Percentiles rank a stretch among this genome's conserved stretches.
These are phyloP conservation scores for Heliamphora ciliata DNA, from an alignment of 179 eudicot species.

Conservation along the genomic window DNA sequence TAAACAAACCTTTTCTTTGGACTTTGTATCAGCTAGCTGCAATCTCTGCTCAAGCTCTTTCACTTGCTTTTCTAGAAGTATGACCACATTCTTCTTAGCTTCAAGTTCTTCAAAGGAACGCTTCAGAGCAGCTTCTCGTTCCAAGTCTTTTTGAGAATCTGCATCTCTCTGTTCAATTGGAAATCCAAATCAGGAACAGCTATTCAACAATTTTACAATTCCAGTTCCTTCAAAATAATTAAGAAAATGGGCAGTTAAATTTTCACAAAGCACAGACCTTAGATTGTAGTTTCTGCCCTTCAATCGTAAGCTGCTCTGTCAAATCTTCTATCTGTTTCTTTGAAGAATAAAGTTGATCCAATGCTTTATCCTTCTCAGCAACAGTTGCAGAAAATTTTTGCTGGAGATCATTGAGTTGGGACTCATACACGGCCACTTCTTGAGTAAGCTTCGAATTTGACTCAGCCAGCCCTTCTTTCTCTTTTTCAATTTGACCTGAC, in stretches of 20 bases:
- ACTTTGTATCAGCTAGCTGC: conserved; percentile 39
- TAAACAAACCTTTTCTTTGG: conserved; percentile 48
- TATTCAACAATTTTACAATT: conserved; percentile 17
- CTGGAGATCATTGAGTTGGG: conserved; percentile 47
- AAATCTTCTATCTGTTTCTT: conserved; percentile 52
- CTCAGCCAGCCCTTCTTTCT: conserved; percentile 49
- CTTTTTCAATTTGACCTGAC: conserved; percentile 40
- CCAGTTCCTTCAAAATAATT: conserved; percentile 17
- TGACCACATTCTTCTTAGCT: conserved; percentile 43
- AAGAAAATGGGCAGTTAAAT: neutral
- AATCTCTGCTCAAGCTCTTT: conserved; percentile 66
- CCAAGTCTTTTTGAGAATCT: conserved; percentile 39
- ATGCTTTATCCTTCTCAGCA: conserved; percentile 47
- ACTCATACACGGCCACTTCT: conserved; percentile 45
- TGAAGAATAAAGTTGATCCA: conserved; percentile 40
- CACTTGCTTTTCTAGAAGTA: conserved; percentile 42
- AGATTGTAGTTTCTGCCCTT: conserved; percentile 55
- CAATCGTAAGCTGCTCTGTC: conserved; percentile 49
- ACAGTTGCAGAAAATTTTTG: conserved; percentile 31
- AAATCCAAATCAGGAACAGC: conserved; percentile 12
- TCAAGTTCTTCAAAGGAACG: conserved; percentile 47
- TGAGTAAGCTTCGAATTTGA: conserved; percentile 60
- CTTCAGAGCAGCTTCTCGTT: conserved; percentile 48
- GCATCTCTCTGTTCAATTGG: conserved; percentile 47
- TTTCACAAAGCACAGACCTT: conserved; percentile 34